Base-by-base conservation (phyloP, 495 filamentous ascomycete genomes). In the Podospora conica region DNA sequence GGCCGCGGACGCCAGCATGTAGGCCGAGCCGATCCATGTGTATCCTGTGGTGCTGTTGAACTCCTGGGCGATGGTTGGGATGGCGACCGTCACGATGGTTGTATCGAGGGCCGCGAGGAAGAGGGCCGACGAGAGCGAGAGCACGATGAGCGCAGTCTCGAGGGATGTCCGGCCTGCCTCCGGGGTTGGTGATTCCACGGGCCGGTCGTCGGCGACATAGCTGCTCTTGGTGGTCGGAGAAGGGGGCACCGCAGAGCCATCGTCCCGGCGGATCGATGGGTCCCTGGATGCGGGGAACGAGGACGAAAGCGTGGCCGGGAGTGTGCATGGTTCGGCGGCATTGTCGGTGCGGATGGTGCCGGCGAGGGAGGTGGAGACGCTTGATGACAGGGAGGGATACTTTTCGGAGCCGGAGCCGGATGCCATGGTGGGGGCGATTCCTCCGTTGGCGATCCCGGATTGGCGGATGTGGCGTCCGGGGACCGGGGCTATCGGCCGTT, bases 1-100 rank as follows among this genome's bases (percentile, higher is more conserved):
- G 3, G 90, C 85, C 2, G 88, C 82, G 73, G 85, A 88, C 20
- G 87, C 88, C 9, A 95, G 83, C 21, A 89, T 79, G 70, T 88
- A 91, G 10, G 87, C 86, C 21, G 85, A 86, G 1, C 88, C 88
- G 70, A 93, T 90, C 90, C 90, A 93, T 56, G 88, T 90, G 71
- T 90, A 93, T 8, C 87, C 88, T 60, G 85, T 82, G 58, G 84
- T 84, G 57, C 85, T 84, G 55, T 83, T 67, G 69, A 91, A 90
- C 55, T 85, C 76, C 3, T 81, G 75, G 0, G 88, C 84, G 63
- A 92, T 92, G 3, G 85, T 87, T 4, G 86, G 86, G 22, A 79
- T 68, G 1, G 77, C 73, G 2, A 76, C 73, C 22, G 74, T 73
- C 9, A 77, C 73, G 64, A 79, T 80, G 27, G 77, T 77, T 1